These are phyloP conservation scores for Prunus armeniaca DNA, from an alignment of 306 rosid species.

Conservation along the genomic window DNA sequence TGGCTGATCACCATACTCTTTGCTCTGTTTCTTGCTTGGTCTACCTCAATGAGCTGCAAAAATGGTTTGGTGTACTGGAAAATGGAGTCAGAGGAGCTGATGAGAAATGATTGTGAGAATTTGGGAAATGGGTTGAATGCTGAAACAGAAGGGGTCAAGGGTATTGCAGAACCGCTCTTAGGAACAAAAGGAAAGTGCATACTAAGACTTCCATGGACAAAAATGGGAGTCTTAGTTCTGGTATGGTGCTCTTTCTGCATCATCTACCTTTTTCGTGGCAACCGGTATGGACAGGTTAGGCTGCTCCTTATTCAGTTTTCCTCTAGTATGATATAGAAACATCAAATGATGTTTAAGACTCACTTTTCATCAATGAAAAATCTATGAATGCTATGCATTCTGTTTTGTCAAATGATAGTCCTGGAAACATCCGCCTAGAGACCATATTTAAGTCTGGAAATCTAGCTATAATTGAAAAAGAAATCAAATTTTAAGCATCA, in stretches of 20 bases:
- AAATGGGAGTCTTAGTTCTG: conserved; percentile 56
- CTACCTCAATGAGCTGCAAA: conserved; percentile 64
- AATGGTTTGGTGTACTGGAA: conserved; percentile 63
- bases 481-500: not conserved
- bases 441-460: not conserved
- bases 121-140: conserved; percentile 36
- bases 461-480: not conserved
- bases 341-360: too few species aligned
- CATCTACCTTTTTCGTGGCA: conserved; percentile 76
- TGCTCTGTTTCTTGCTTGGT: conserved; percentile 82
- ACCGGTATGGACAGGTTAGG: conserved; percentile 60
- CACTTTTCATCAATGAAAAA: too few species aligned
- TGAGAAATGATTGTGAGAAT: conserved; percentile 23
- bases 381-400: too few species aligned
- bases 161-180: conserved; percentile 46
- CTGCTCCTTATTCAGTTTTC: too few species aligned
- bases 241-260: conserved; percentile 74
- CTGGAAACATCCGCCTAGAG: too few species aligned
- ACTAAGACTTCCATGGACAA: conserved; percentile 57
- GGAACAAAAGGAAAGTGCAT: conserved; percentile 18
- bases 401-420: too few species aligned
- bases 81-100: conserved; percentile 48
- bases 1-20: conserved; percentile 70
- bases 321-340: too few species aligned
- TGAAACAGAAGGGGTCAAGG: conserved; percentile 23